Conservation (phyloP, 163 green algal species). For the Chloroidium sp. region DNA sequence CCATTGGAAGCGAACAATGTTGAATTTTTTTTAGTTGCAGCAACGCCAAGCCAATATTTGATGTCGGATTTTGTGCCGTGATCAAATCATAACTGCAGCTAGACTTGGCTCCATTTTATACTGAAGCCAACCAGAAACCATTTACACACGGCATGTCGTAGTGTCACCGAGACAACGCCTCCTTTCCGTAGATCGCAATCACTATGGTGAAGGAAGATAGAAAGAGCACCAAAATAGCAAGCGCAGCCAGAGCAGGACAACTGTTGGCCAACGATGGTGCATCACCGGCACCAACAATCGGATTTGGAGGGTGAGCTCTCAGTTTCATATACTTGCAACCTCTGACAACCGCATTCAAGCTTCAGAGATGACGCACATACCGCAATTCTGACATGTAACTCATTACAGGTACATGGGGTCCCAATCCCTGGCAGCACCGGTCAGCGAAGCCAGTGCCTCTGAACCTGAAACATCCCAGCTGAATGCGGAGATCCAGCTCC, state of each 20-base stretch:
- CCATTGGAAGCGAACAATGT: no score
- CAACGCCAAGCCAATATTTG: no score
- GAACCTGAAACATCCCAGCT: constrained; percentile 13
- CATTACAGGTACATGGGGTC: constrained; percentile 5
- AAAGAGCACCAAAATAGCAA: constrained; percentile 1
- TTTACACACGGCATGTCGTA: no score
- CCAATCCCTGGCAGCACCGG: not conserved
- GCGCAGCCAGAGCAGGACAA: constrained; percentile 16
- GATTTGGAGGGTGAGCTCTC: constrained; percentile 23
- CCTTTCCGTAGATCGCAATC: no score
- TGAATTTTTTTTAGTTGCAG: no score
- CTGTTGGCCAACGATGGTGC: constrained; percentile 6
- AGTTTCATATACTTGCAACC: no score
- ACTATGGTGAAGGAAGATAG: not conserved
- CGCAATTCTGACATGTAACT: not conserved
- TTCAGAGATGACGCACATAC: not conserved
- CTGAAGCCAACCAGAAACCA: no score
- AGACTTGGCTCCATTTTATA: no score
- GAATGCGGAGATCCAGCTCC: constrained; percentile 52
- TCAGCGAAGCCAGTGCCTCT: not conserved
- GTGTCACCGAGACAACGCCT: no score
- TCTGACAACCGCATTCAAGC: no score
- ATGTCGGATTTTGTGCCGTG: no score
- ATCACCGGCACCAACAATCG: constrained; percentile 2
- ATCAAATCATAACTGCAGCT: no score